Evolutionary conservation across 2,329 filamentous ascomycete species (phyloP), one percentile per base, ranked within the genome.

Genomic region (Daldinia sp.): DNA sequence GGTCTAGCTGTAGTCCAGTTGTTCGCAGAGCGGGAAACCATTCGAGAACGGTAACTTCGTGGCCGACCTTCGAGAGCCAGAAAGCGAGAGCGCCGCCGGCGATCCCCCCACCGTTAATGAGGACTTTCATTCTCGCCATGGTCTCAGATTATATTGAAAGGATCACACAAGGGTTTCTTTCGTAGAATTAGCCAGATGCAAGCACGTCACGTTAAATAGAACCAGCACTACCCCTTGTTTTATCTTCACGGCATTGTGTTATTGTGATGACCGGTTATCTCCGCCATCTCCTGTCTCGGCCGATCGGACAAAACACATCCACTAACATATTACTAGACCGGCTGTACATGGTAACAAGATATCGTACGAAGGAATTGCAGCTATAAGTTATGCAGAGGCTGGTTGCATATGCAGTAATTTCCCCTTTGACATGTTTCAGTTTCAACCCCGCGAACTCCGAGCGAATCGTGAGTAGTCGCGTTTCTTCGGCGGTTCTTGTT

Each of bases 1-100:
- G 77, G 72, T 90, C 88, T 30, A 89, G 76, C 55, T 88, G 86
- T 3, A 84, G 82, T 0, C 87, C 87, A 0, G 79, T 79, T 1
- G 80, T 76, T 1, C 87, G 82, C 0, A 88, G 63, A 41, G n/a
- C 58, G 0, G 81, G 74, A 54, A 75, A 80, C 1, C 79, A 76
- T 70, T 84, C 83, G 57, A 85, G 67, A 7, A 85, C 74, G 1
- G 82, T 84, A 44, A 84, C 75, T 12, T 77, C 59, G 69, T 84
- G 77, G 54, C 77, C 78, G 2, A 76, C 72, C 39, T 76, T 78
- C 4, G 75, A 78, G 20, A 89, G 82, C 78, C 83, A 85, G 75
- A 82, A 83, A 30, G 86, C 86, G 9, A 87, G 77, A 9, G 84
- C 79, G 6, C 79, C 80, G 23, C 81, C 81, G 12, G 79, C 79